A percentile compares a stretch with the other conserved stretches of the same genome.
phyloP scores from a whole-genome alignment of 2,329 filamentous ascomycete species.

The Xylaria arbuscula region DNA sequence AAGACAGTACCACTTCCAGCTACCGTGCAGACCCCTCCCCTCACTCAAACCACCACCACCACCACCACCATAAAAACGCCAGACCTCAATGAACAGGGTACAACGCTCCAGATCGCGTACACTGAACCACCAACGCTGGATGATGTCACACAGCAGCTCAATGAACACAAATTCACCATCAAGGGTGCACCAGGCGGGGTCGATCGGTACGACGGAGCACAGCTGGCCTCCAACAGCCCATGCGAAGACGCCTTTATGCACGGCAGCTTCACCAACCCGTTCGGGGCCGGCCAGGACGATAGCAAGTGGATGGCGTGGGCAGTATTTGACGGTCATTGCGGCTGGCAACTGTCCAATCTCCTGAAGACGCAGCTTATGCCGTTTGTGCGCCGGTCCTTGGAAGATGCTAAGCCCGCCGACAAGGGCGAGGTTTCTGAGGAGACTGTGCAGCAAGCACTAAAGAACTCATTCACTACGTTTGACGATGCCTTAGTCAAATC shows the following conservation, averaged over 20 bases:
- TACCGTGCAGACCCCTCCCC: slow-evolving; percentile 12
- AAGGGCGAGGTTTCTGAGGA: slow-evolving; percentile 39
- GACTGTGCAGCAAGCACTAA: slow-evolving; percentile 52
- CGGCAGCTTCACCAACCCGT: slow-evolving; percentile 48
- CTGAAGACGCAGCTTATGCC: slow-evolving; percentile 49
- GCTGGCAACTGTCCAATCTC: slow-evolving; percentile 51
- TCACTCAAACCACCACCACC: slow-evolving; percentile 5
- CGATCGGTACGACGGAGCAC: slow-evolving; percentile 49
- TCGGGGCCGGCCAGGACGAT: slow-evolving; percentile 32
- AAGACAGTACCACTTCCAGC: slow-evolving; percentile 27
- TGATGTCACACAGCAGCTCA: slow-evolving; percentile 47
- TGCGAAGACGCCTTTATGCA: slow-evolving; percentile 52
- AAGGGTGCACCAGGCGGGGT: slow-evolving; percentile 37
- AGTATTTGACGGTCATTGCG: slow-evolving; percentile 53
- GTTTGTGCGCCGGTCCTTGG: slow-evolving; percentile 47
- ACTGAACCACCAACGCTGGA: slow-evolving; percentile 42
- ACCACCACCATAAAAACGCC: slow-evolving; percentile 34
- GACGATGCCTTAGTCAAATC: slow-evolving; percentile 51
- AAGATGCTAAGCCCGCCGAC: slow-evolving; percentile 35
- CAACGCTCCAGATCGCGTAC: slow-evolving; percentile 44
- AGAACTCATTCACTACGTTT: slow-evolving; percentile 53
- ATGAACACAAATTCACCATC: slow-evolving; percentile 44
- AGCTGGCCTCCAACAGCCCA: slow-evolving; percentile 50
- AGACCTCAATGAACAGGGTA: slow-evolving; percentile 45
- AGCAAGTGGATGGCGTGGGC: slow-evolving; percentile 50